Evolutionary conservation across 2,329 filamentous ascomycete species (phyloP), one percentile per base, ranked within the genome.

Genomic region (Cladophialophora immunda): DNA sequence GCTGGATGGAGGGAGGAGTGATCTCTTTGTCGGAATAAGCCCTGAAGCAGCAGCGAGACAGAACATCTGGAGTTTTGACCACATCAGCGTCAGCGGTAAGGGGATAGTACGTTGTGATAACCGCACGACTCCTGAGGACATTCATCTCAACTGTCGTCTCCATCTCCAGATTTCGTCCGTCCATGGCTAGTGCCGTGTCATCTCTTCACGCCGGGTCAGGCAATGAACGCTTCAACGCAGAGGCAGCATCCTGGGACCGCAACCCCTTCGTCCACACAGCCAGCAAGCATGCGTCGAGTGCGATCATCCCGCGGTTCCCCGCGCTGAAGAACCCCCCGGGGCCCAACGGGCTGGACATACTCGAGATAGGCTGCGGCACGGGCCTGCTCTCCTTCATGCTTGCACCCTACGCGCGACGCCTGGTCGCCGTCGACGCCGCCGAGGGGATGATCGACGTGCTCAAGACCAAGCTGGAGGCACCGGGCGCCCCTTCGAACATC

Each of bases 341-440:
- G 22, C 62, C 72, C 5, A 66, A 68, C 72, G 76, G 74, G 15
- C 73, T 82, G 30, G 78, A 85, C 64, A 79, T 87, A 7, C 82
- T 88, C 2, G 86, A 87, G 74, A 81, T 87, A 19, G 85, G 85
- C 60, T 86, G 84, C 69, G 85, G 85, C 57, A 87, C 85, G 3
- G 85, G 85, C 8, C 80, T 87, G 0, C 79, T 88, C 27, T 84
- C 83, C 9, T 78, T 85, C 55, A 77, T 76, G 8, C 76, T 86
- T 2, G 81, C 85, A 0, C 84, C 85, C 0, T 75, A 81, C 34
- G 81, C 83, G 4, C 79, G 78, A 50, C 78, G 77, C 7, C 73
- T 87, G 4, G 80, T 85, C 2, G 85, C 85, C 50, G 79, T 88
- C 22, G 86, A 88, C 69, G 81, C 84, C 0, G 82, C 85, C 2